Evolutionary conservation across 108 stramenopile species (phyloP).

Genomic region (Seminavis robusta): DNA sequence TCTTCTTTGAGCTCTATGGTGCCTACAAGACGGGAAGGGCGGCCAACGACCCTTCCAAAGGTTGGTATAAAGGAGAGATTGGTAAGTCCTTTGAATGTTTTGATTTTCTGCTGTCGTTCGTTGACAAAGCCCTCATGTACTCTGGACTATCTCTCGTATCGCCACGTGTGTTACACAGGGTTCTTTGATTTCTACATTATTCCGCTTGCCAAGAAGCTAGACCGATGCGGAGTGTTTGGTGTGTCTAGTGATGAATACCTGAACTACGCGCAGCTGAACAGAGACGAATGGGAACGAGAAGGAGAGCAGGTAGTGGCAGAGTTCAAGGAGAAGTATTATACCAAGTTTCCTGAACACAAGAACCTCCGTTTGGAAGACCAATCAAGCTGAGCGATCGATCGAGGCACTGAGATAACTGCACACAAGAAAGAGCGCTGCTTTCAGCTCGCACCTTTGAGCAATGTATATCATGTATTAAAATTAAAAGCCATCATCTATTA

Average conservation of each 20-base stretch:
- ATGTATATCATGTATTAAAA: too few relatives aligned
- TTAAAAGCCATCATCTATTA: too few relatives aligned
- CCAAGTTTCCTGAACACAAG: too few relatives aligned
- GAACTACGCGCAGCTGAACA: constrained; percentile 28
- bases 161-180: too few relatives aligned
- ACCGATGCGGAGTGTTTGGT: constrained; percentile 32
- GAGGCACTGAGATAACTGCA: too few relatives aligned
- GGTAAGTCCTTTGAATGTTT: constrained; percentile 38
- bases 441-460: too few relatives aligned
- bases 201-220: constrained; percentile 33
- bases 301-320: constrained; percentile 26
- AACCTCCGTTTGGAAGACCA: too few relatives aligned
- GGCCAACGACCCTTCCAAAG: constrained; percentile 32
- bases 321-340: neutral
- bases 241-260: constrained; percentile 18
- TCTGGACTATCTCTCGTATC: too few relatives aligned
- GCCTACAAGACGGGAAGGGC: constrained; percentile 32
- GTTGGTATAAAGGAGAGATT: constrained; percentile 41
- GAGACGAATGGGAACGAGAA: constrained; percentile 38
- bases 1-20: constrained; percentile 38
- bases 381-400: too few relatives aligned
- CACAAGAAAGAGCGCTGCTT: too few relatives aligned
- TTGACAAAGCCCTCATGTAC: too few relatives aligned
- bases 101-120: constrained; percentile 36
- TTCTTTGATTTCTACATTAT: too few relatives aligned